Percentiles rank a stretch among this genome's conserved stretches.
Conservation (phyloP, 169 alveolate species). For the Eimeria maxima region DNA sequence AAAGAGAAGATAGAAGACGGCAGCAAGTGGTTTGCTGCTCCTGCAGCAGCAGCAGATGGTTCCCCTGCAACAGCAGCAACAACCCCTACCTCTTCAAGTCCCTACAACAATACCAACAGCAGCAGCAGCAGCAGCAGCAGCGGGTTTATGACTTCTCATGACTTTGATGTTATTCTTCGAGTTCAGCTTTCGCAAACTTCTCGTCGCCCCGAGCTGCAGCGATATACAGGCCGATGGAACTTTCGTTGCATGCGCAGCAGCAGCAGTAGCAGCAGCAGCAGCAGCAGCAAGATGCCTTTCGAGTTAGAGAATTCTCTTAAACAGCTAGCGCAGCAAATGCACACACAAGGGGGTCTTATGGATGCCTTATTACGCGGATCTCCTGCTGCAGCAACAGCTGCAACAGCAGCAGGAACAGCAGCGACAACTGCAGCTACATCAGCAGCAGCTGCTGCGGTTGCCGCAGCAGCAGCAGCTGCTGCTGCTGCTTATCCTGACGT, state of each 20-base stretch:
- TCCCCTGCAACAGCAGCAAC: background rate
- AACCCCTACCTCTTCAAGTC: background rate
- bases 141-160: slow-evolving; percentile 73
- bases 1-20: background rate
- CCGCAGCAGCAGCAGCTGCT: no score
- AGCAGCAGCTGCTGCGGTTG: slow-evolving; percentile 8
- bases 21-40: slow-evolving; percentile 2
- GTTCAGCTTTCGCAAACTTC: slow-evolving; percentile 69
- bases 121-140: slow-evolving; percentile 65
- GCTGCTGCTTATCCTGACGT: background rate
- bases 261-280: slow-evolving; percentile 27
- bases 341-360: background rate
- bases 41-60: background rate
- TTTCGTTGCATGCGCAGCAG: slow-evolving; percentile 16
- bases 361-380: background rate
- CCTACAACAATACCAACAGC: slow-evolving; percentile 27
- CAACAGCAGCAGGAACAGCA: no score
- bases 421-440: background rate
- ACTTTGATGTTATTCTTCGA: slow-evolving; percentile 62
- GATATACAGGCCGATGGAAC: slow-evolving; percentile 67
- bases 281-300: background rate
- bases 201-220: slow-evolving; percentile 78
- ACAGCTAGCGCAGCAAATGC: background rate
- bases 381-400: background rate
- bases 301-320: background rate